A percentile compares a stretch with the other conserved stretches of the same genome.
These are phyloP conservation scores for Biancaea sappan DNA, from an alignment of 306 rosid species.

Conservation along the genomic window DNA sequence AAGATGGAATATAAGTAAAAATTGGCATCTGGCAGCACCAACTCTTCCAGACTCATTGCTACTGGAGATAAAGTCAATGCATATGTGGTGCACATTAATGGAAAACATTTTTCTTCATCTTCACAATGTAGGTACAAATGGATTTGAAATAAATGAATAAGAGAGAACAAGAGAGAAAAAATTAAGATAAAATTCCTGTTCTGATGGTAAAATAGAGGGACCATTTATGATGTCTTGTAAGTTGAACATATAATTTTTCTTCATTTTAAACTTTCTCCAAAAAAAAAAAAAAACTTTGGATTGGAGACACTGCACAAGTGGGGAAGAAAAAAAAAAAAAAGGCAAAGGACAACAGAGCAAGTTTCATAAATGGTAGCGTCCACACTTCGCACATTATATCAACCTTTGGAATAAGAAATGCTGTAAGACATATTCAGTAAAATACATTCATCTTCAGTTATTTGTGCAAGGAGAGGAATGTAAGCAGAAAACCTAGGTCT, in stretches of 20 bases:
- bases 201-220: not conserved
- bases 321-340: not conserved
- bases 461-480: not conserved
- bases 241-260: not conserved
- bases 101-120: conserved; percentile 29
- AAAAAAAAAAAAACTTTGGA: not conserved
- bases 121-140: conserved; percentile 7
- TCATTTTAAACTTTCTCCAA: not conserved
- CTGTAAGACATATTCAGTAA: not conserved
- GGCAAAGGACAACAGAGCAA: no score
- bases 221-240: not conserved
- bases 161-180: not conserved
- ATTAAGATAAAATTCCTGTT: not conserved
- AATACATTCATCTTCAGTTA: not conserved
- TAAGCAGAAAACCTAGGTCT: not conserved
- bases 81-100: conserved; percentile 73
- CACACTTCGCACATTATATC: not conserved
- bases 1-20: conserved; percentile 53
- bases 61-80: conserved; percentile 89
- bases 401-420: not conserved
- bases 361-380: not conserved
- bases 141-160: conserved; percentile 8
- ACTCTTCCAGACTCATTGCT: conserved; percentile 86
- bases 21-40: conserved; percentile 67
- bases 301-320: not conserved